A percentile compares a stretch with the other conserved stretches of the same genome.
phyloP scores from a whole-genome alignment of 306 rosid species.

The Cajanus cajan region DNA sequence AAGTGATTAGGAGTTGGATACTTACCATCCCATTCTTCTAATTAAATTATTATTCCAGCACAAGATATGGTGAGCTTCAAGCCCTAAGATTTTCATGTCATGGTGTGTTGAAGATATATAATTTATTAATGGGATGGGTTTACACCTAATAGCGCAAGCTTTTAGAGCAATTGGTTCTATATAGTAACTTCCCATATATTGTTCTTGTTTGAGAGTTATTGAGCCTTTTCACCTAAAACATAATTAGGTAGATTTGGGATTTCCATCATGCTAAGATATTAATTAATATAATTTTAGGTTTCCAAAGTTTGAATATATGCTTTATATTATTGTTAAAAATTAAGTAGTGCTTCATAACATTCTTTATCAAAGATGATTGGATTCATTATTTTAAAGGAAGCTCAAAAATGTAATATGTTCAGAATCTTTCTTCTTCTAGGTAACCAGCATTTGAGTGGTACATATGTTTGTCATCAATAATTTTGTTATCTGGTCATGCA shows the following conservation, averaged over 20 bases:
- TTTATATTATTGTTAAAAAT: neutral
- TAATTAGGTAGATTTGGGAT: neutral
- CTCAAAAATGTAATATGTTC: neutral
- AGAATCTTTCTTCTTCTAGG: neutral
- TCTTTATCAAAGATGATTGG: neutral
- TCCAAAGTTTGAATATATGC: neutral
- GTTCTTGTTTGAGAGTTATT: neutral
- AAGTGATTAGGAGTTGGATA: neutral
- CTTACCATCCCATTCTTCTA: constrained; percentile 2
- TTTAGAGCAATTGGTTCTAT: neutral
- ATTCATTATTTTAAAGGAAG: constrained; percentile 12
- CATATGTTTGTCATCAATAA: constrained; percentile 9
- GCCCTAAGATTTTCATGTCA: neutral
- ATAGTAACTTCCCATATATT: neutral
- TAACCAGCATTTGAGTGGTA: neutral
- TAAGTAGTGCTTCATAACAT: neutral
- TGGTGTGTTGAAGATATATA: neutral
- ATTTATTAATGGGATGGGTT: neutral
- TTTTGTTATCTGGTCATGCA: constrained; percentile 36
- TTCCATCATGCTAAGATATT: neutral
- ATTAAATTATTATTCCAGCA: neutral
- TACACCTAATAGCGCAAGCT: neutral
- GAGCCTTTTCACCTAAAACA: neutral
- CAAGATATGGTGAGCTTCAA: constrained; percentile 12
- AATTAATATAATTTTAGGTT: neutral